These are phyloP conservation scores for Colletotrichum karsti DNA, from an alignment of 2,329 filamentous ascomycete species.

Conservation along the genomic window DNA sequence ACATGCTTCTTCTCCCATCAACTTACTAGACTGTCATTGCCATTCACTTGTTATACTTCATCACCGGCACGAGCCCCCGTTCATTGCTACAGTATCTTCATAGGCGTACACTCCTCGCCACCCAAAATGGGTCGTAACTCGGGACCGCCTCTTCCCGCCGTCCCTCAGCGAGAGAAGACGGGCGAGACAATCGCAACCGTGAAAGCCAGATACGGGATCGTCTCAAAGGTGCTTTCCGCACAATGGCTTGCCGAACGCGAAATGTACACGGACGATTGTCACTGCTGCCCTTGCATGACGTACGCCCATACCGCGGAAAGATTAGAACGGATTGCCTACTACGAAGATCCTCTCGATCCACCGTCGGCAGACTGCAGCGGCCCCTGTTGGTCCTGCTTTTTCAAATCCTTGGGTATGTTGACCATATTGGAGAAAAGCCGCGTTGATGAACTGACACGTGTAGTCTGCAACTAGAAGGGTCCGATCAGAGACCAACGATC, in stretches of 20 bases:
- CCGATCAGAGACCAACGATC: conserved; percentile 1
- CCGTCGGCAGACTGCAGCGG: not conserved
- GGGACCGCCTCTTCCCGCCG: not conserved
- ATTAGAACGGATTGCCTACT: conserved; percentile 14
- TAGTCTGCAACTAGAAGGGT: conserved; percentile 4
- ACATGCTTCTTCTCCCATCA: too few relatives aligned
- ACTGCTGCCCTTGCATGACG: conserved; percentile 3
- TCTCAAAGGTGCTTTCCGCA: not conserved
- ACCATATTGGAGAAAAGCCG: not conserved
- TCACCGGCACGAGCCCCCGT: not conserved
- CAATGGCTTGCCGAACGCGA: not conserved
- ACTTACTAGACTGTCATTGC: too few relatives aligned
- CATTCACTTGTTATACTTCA: not conserved
- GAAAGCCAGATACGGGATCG: not conserved
- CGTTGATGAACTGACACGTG: not conserved
- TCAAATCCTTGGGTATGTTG: conserved; percentile 3
- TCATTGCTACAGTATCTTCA: not conserved
- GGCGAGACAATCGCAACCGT: not conserved
- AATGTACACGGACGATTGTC: not conserved
- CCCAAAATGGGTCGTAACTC: not conserved
- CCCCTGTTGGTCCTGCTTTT: conserved; percentile 10
- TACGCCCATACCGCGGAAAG: conserved; percentile 18
- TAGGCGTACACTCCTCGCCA: not conserved
- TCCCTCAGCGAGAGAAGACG: not conserved
- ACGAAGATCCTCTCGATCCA: conserved; percentile 15